Conservation (phyloP, 179 eudicot species). For the Spinacia oleracea region DNA sequence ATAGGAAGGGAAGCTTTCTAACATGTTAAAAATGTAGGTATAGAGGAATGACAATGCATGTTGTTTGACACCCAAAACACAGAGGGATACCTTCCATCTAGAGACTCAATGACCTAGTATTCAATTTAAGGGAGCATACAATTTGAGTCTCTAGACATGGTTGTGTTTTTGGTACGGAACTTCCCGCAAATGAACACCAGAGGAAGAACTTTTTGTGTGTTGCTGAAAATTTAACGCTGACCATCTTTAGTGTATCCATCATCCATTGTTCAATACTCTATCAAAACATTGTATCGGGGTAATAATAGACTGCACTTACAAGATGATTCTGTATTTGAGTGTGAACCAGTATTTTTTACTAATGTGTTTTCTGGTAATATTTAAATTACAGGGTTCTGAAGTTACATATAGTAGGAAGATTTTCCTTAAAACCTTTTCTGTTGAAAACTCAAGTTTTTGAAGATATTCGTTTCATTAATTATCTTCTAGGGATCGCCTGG, state of each 20-base stretch:
- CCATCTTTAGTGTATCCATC: neutral
- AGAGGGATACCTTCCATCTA: neutral
- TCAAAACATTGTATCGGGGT: neutral
- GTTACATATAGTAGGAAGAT: slow-evolving; percentile 32
- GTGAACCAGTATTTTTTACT: neutral
- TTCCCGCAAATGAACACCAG: neutral
- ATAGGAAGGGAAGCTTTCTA: neutral
- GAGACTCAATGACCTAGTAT: neutral
- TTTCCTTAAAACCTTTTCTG: slow-evolving; percentile 23
- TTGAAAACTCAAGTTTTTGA: slow-evolving; percentile 26
- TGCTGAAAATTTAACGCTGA: neutral
- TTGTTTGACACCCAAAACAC: neutral
- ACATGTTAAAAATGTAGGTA: neutral
- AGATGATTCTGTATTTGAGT: neutral
- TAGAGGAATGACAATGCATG: neutral
- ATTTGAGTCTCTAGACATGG: neutral
- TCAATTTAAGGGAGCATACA: neutral
- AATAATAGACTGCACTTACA: slow-evolving; percentile 4
- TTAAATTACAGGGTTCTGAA: slow-evolving; percentile 62
- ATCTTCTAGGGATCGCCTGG: slow-evolving; percentile 29
- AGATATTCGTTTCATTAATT: slow-evolving; percentile 29
- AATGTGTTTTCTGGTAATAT: slow-evolving; percentile 10
- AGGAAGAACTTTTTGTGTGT: neutral
- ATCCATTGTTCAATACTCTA: neutral
- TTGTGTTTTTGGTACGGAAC: neutral